These are phyloP conservation scores for Thelonectria olida DNA, from an alignment of 2,329 filamentous ascomycete genomes.

Conservation along the genomic window DNA sequence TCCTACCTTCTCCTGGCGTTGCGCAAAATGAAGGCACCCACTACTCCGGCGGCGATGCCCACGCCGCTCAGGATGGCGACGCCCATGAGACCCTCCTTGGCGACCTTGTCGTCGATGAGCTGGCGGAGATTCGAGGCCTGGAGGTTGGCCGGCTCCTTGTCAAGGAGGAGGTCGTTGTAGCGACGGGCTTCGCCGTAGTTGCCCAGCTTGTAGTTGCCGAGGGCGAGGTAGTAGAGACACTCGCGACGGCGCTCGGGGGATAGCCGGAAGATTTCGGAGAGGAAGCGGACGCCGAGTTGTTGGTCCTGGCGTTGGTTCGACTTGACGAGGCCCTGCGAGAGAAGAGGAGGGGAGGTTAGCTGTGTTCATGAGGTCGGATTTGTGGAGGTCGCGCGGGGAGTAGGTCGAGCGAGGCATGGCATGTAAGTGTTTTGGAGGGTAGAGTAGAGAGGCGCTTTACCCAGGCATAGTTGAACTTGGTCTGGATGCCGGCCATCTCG, in stretches of 20 bases:
- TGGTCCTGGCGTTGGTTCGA: conserved; percentile 85
- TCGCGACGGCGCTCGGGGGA: conserved; percentile 93
- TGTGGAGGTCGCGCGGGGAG: background rate
- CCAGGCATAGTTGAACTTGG: conserved; percentile 99
- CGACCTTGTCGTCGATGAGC: conserved; percentile 95
- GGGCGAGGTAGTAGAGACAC: conserved; percentile 96
- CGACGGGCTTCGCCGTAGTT: conserved; percentile 95
- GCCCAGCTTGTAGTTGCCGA: conserved; percentile 97
- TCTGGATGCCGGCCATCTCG: conserved; percentile 95
- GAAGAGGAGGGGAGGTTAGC: conserved; percentile 3
- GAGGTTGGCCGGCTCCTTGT: conserved; percentile 90
- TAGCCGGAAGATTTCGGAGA: conserved; percentile 95
- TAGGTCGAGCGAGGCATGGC: background rate
- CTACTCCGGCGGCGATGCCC: conserved; percentile 90
- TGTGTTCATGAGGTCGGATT: background rate
- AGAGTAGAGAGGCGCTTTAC: conserved; percentile 56
- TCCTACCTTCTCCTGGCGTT: conserved; percentile 70
- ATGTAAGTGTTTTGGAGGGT: background rate
- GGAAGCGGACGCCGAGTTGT: conserved; percentile 90
- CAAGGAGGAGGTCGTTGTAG: conserved; percentile 92
- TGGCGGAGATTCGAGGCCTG: conserved; percentile 87
- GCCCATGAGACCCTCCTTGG: conserved; percentile 91
- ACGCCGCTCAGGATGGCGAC: conserved; percentile 95
- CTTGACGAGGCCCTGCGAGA: conserved; percentile 87
- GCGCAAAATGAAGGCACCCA: conserved; percentile 86